A percentile compares a stretch with the other conserved stretches of the same genome.
Evolutionary conservation across 495 filamentous ascomycete species (phyloP).

Genomic region (Neurospora sp.): DNA sequence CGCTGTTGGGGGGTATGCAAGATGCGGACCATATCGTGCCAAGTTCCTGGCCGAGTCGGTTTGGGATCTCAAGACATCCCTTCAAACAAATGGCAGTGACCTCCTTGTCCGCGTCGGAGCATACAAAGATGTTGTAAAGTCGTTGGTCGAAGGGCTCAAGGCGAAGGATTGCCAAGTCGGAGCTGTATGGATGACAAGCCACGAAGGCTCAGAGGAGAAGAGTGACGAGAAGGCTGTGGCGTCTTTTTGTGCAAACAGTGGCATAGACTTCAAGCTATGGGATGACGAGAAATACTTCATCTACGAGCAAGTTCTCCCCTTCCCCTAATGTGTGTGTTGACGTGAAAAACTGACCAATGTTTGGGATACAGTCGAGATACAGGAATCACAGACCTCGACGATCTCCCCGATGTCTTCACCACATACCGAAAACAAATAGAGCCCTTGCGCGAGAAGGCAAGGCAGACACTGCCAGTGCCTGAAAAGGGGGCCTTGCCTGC

Average conservation of each 20-base stretch:
- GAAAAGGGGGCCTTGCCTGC: constrained; percentile 36
- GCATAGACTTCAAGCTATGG: constrained; percentile 49
- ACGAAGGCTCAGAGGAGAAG: constrained; percentile 56
- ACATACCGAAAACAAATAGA: constrained; percentile 56
- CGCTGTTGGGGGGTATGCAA: constrained; percentile 48
- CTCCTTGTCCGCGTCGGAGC: constrained; percentile 54
- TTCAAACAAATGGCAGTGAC: constrained; percentile 45
- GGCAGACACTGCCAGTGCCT: constrained; percentile 36
- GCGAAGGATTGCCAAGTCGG: constrained; percentile 34
- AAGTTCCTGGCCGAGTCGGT: constrained; percentile 58
- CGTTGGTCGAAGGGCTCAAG: constrained; percentile 39
- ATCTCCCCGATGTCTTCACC: constrained; percentile 60
- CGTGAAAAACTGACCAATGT: neutral
- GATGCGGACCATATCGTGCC: constrained; percentile 57
- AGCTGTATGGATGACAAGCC: constrained; percentile 58
- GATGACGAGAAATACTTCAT: constrained; percentile 65
- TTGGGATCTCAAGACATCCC: constrained; percentile 52
- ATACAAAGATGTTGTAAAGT: constrained; percentile 40
- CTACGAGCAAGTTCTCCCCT: constrained; percentile 47
- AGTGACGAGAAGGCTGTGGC: constrained; percentile 45
- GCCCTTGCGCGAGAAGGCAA: constrained; percentile 50
- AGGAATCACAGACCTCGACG: constrained; percentile 31
- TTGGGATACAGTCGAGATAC: constrained; percentile 41
- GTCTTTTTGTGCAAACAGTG: constrained; percentile 33
- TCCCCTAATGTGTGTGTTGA: neutral